Conservation (phyloP, 2,329 filamentous ascomycete species). For the Aspergillus sp. region DNA sequence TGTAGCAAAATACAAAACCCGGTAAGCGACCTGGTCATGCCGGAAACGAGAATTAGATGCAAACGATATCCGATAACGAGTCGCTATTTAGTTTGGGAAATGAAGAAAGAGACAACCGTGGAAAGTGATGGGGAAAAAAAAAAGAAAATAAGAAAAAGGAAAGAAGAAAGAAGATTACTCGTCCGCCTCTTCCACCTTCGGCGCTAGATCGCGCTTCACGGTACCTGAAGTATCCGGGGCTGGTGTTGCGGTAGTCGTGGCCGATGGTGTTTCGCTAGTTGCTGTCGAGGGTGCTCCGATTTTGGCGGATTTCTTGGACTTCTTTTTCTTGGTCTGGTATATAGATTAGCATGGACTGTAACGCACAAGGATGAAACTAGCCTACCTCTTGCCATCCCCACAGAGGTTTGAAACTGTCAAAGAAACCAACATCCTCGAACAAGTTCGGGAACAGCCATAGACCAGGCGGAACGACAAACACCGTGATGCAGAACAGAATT, state of each 20-base stretch:
- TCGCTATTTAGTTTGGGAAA: neutral
- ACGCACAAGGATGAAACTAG: conserved; percentile 5
- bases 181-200: conserved; percentile 42
- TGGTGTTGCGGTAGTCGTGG: conserved; percentile 32
- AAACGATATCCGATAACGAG: no score
- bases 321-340: conserved; percentile 34
- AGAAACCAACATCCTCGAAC: conserved; percentile 97
- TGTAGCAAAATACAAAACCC: no score
- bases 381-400: conserved; percentile 98
- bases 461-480: conserved; percentile 75
- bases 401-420: conserved; percentile 90
- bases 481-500: conserved; percentile 88
- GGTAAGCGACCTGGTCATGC: no score
- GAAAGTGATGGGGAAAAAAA: no score
- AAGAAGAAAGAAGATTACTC: conserved; percentile 19
- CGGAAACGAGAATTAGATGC: neutral
- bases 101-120: neutral
- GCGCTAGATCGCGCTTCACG: conserved; percentile 35
- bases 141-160: neutral
- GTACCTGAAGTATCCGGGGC: conserved; percentile 27
- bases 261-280: conserved; percentile 13
- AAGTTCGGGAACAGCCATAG: conserved; percentile 98
- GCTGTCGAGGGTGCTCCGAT: conserved; percentile 3
- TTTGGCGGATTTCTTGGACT: conserved; percentile 34
- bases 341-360: conserved; percentile 3